A percentile compares a stretch with the other conserved stretches of the same genome.
Evolutionary conservation across 331 rosid genomes (phyloP).

Genomic region (Acacia pycnantha): DNA sequence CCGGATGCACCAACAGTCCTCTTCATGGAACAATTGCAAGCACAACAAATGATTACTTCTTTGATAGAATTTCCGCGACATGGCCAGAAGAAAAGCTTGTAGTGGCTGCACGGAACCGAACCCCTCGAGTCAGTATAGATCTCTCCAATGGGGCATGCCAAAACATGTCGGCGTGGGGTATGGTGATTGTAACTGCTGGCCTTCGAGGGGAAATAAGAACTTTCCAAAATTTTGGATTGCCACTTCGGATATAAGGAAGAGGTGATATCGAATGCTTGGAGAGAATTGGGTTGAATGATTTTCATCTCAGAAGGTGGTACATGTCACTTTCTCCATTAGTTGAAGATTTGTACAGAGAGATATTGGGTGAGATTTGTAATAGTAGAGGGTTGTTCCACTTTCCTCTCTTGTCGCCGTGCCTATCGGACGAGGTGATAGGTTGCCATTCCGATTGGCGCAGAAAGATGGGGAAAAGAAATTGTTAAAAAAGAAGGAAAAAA

Average conservation of each 20-base stretch:
- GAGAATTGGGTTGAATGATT: slow-evolving; percentile 30
- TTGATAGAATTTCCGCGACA: slow-evolving; percentile 78
- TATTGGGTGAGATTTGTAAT: slow-evolving; percentile 60
- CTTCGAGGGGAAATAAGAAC: slow-evolving; percentile 81
- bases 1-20: slow-evolving; percentile 65
- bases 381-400: slow-evolving; percentile 48
- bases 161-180: slow-evolving; percentile 71
- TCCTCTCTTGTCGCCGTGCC: slow-evolving; percentile 53
- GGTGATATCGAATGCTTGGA: slow-evolving; percentile 20
- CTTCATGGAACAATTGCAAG: slow-evolving; percentile 79
- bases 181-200: slow-evolving; percentile 86
- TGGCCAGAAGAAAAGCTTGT: slow-evolving; percentile 82
- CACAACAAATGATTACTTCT: slow-evolving; percentile 67
- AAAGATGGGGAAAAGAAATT: slow-evolving; percentile 27
- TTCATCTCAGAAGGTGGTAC: slow-evolving; percentile 23
- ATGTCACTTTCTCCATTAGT: slow-evolving; percentile 35
- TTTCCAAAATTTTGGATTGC: slow-evolving; percentile 82
- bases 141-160: slow-evolving; percentile 43
- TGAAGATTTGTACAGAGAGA: slow-evolving; percentile 59
- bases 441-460: slow-evolving; percentile 34
- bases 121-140: slow-evolving; percentile 61
- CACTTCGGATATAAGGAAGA: slow-evolving; percentile 52
- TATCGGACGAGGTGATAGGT: slow-evolving; percentile 34
- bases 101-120: slow-evolving; percentile 47
- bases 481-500: slow-evolving; percentile 10